A percentile compares a stretch with the other conserved stretches of the same genome.
Conservation (phyloP, 768 basidiomycete genomes). For the Rickenella mellea region DNA sequence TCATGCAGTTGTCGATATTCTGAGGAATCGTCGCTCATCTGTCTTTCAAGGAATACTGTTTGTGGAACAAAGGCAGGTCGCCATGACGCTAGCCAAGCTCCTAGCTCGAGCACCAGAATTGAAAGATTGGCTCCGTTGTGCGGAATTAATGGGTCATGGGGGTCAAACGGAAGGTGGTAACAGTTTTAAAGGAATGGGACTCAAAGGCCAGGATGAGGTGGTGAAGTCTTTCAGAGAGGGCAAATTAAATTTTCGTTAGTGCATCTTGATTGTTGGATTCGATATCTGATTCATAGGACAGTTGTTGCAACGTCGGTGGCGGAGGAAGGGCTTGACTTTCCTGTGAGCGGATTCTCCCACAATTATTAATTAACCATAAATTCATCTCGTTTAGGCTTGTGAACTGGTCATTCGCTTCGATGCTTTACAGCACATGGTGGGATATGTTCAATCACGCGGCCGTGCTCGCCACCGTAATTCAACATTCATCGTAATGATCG, state of each 20-base stretch:
- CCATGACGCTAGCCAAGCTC: constrained; percentile 56
- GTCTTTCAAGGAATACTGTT: constrained; percentile 80
- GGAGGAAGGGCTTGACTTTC: constrained; percentile 89
- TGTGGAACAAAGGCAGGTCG: constrained; percentile 78
- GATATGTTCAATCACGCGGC: constrained; percentile 85
- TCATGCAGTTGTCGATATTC: constrained; percentile 46
- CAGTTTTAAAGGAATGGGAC: constrained; percentile 35
- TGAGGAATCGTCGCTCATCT: constrained; percentile 41
- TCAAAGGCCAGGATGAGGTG: constrained; percentile 45
- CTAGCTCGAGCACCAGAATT: constrained; percentile 53
- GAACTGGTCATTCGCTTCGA: constrained; percentile 85
- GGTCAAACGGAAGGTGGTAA: constrained; percentile 30
- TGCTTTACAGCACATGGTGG: constrained; percentile 69
- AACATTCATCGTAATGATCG: constrained; percentile 75
- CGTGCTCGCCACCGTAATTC: constrained; percentile 71
- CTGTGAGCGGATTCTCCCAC: constrained; percentile 30
- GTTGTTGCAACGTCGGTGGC: constrained; percentile 83
- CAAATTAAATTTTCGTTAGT: constrained; percentile 57
- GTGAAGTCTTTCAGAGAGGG: constrained; percentile 58
- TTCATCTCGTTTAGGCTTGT: constrained; percentile 50
- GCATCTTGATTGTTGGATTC: constrained; percentile 1
- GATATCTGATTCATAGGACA: constrained; percentile 12
- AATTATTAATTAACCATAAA: constrained; percentile 5
- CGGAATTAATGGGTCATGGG: constrained; percentile 66
- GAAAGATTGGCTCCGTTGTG: constrained; percentile 45